These are phyloP conservation scores for Nakazawaea holstii DNA, from an alignment of 805 yeast species.

Conservation along the genomic window DNA sequence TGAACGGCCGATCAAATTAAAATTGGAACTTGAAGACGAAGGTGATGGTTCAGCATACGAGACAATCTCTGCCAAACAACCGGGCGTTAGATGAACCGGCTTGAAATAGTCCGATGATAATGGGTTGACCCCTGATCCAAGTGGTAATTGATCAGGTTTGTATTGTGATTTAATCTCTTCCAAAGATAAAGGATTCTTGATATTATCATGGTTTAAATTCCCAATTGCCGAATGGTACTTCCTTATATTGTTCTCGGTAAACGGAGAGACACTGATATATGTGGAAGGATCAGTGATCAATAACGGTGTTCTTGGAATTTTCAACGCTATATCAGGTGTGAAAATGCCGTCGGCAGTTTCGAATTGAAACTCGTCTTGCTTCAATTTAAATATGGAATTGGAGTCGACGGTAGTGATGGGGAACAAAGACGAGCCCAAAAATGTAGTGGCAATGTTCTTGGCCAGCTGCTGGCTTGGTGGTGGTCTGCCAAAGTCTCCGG, in stretches of 20 bases:
- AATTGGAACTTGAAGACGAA: constrained; percentile 17
- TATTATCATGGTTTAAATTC: constrained; percentile 29
- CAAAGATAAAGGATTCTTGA: constrained; percentile 32
- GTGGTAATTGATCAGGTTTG: constrained; percentile 28
- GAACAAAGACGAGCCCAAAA: constrained; percentile 7
- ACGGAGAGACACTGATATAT: constrained; percentile 47
- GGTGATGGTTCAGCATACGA: constrained; percentile 10
- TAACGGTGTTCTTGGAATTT: constrained; percentile 31
- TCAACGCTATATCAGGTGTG: constrained; percentile 24
- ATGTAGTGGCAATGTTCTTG: constrained; percentile 7
- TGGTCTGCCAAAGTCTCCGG: constrained; percentile 11
- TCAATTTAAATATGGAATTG: constrained; percentile 22
- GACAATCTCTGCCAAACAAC: constrained; percentile 28
- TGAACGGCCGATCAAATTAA: constrained; percentile 25
- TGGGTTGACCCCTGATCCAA: constrained; percentile 53
- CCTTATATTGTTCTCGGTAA: constrained; percentile 37
- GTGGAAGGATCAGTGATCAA: constrained; percentile 40
- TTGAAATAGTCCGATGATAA: constrained; percentile 47
- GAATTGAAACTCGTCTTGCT: constrained; percentile 26
- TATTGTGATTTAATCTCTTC: constrained; percentile 27
- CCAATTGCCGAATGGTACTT: constrained; percentile 30
- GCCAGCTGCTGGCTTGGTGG: constrained; percentile 3
- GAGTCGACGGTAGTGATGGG: constrained; percentile 24
- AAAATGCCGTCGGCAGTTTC: constrained; percentile 25
- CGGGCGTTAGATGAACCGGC: constrained; percentile 49